A percentile compares a stretch with the other conserved stretches of the same genome.
Evolutionary conservation across 345 rosid genomes (phyloP).

Genomic region (Orychophragmus violaceus): DNA sequence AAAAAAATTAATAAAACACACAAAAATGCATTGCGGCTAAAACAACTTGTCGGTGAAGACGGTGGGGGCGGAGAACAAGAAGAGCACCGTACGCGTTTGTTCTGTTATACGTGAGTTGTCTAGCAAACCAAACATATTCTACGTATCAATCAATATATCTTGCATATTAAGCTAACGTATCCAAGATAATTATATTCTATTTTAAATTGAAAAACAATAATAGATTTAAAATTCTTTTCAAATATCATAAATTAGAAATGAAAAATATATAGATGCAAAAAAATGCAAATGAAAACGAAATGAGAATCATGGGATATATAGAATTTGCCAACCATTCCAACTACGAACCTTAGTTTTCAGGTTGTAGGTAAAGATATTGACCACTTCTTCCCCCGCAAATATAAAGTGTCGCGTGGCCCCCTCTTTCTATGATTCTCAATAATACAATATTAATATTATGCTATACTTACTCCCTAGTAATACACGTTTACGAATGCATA

Average conservation of each 20-base stretch:
- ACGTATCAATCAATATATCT: slow-evolving; percentile 1
- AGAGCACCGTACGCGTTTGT: slow-evolving; percentile 15
- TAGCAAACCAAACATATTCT: slow-evolving; percentile 1
- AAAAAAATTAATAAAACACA: too few relatives aligned
- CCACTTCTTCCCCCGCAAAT: not conserved
- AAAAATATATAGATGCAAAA: not conserved
- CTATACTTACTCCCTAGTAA: not conserved
- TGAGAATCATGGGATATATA: not conserved
- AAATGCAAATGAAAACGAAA: not conserved
- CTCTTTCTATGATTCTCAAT: slow-evolving; percentile 2
- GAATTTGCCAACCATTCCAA: slow-evolving; percentile 23
- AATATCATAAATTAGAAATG: not conserved
- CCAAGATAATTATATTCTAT: not conserved
- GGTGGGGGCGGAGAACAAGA: slow-evolving; percentile 10
- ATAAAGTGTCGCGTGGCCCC: slow-evolving; percentile 20
- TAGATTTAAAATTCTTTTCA: not conserved
- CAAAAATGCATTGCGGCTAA: too few relatives aligned
- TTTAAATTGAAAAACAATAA: not conserved
- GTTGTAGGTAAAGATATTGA: slow-evolving; percentile 15
- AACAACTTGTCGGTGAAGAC: slow-evolving; percentile 8
- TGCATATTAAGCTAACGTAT: not conserved
- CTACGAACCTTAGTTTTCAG: slow-evolving; percentile 14
- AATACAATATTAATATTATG: not conserved
- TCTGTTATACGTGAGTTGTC: slow-evolving; percentile 9
- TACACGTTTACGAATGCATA: not conserved